Percentiles rank a stretch among this genome's conserved stretches.
These are phyloP conservation scores for Alternaria brassicae DNA, from an alignment of 2,329 filamentous ascomycete genomes.

Conservation along the genomic window DNA sequence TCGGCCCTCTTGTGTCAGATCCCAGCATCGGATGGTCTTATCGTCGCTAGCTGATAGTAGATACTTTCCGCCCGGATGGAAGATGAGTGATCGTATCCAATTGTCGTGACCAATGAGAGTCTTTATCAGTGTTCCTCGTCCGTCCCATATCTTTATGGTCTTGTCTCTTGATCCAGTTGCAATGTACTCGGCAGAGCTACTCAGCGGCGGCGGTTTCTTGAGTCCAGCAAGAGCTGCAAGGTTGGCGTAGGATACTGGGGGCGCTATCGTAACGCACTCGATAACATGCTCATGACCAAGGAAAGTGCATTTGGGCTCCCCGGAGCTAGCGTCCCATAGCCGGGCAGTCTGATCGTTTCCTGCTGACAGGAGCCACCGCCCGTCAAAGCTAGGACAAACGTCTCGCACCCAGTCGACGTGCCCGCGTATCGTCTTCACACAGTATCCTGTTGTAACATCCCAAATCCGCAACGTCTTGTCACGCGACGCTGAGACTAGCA, in stretches of 20 bases:
- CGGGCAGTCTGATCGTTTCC: constrained; percentile 83
- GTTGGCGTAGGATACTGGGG: constrained; percentile 77
- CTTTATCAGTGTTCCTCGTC: constrained; percentile 82
- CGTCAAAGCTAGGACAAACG: constrained; percentile 81
- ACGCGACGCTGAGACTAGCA: constrained; percentile 84
- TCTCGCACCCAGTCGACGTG: constrained; percentile 93
- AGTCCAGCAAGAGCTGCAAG: constrained; percentile 79
- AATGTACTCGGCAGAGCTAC: constrained; percentile 82
- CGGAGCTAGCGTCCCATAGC: constrained; percentile 81
- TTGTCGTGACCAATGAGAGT: constrained; percentile 90
- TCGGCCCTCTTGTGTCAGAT: constrained; percentile 86
- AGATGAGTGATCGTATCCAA: constrained; percentile 86
- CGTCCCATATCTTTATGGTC: constrained; percentile 88
- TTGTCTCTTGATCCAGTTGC: constrained; percentile 91
- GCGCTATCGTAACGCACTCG: constrained; percentile 87
- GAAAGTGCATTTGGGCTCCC: constrained; percentile 79
- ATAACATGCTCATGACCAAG: constrained; percentile 86
- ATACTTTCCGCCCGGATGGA: constrained; percentile 92
- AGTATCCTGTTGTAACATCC: constrained; percentile 93
- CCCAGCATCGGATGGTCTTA: constrained; percentile 93
- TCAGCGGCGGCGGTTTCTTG: constrained; percentile 78
- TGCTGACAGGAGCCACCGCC: constrained; percentile 80
- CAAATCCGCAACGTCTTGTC: constrained; percentile 87
- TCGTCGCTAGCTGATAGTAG: constrained; percentile 86
- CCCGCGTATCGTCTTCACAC: constrained; percentile 85